Conservation (phyloP, 1,284 basidiomycete genomes). For the Leccinum pseudoinsigne region DNA sequence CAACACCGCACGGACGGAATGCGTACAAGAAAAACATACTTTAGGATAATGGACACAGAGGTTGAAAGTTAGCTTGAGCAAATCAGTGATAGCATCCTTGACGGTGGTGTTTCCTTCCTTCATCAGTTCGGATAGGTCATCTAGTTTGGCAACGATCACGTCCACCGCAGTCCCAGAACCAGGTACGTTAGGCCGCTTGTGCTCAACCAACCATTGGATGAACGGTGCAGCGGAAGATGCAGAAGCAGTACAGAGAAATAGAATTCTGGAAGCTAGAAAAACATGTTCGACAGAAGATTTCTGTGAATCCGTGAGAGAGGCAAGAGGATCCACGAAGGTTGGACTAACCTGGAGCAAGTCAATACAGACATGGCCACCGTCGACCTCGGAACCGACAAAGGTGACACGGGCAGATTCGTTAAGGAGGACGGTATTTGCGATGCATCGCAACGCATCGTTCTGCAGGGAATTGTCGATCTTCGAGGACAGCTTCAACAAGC, state of each 20-base stretch:
- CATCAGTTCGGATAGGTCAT: slow-evolving; percentile 49
- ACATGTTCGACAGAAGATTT: slow-evolving; percentile 62
- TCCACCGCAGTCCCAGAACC: slow-evolving; percentile 55
- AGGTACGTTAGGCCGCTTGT: slow-evolving; percentile 42
- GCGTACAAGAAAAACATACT: slow-evolving; percentile 30
- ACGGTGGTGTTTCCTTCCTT: slow-evolving; percentile 49
- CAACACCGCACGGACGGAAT: neutral
- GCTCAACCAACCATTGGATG: slow-evolving; percentile 60
- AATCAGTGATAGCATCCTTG: slow-evolving; percentile 73
- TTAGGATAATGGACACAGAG: slow-evolving; percentile 70
- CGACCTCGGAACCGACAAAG: slow-evolving; percentile 57
- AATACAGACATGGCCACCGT: slow-evolving; percentile 59
- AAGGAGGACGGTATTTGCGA: slow-evolving; percentile 75
- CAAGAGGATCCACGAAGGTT: neutral
- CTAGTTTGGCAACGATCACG: slow-evolving; percentile 59
- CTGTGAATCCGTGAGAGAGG: slow-evolving; percentile 37
- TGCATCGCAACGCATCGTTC: slow-evolving; percentile 69
- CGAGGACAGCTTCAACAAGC: slow-evolving; percentile 54
- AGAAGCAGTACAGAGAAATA: slow-evolving; percentile 70
- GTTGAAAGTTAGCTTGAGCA: slow-evolving; percentile 79
- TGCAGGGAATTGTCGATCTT: slow-evolving; percentile 43
- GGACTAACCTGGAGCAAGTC: slow-evolving; percentile 59
- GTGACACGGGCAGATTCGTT: slow-evolving; percentile 59
- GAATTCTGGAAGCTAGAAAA: slow-evolving; percentile 73
- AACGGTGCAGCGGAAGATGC: slow-evolving; percentile 42